Percentiles rank a stretch among this genome's conserved stretches.
Evolutionary conservation across 306 rosid genomes (phyloP).

Genomic region (Quillaja saponaria): DNA sequence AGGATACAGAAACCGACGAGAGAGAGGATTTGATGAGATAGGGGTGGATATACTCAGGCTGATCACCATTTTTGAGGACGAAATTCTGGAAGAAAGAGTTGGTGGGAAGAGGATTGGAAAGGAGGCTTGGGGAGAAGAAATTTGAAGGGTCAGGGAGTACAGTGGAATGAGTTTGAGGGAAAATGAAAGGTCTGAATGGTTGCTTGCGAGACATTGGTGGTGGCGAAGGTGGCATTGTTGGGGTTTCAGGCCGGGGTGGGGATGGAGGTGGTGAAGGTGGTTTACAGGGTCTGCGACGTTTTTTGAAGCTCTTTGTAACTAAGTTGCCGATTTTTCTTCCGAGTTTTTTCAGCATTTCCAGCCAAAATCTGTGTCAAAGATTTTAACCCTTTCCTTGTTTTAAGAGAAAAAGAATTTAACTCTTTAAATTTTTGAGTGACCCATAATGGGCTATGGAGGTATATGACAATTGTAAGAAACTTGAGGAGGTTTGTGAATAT

Average conservation of each 20-base stretch:
- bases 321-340: constrained; percentile 12
- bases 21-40: constrained; percentile 64
- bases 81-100: constrained; percentile 92
- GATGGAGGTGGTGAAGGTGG: constrained; percentile 14
- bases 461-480: no score
- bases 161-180: constrained; percentile 63
- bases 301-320: constrained; percentile 27
- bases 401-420: no score
- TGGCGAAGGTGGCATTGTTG: not conserved
- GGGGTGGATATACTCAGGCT: constrained; percentile 84
- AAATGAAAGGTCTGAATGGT: constrained; percentile 43
- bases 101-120: constrained; percentile 73
- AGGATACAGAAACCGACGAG: constrained; percentile 63
- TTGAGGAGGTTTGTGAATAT: no score
- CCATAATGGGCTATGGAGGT: no score
- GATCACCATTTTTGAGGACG: constrained; percentile 72
- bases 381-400: no score
- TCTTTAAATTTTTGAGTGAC: no score
- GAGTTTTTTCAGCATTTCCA: constrained; percentile 43
- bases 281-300: constrained; percentile 19
- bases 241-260: constrained; percentile 6
- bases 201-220: constrained; percentile 7
- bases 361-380: constrained; percentile 31
- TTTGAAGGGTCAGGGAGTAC: constrained; percentile 88
- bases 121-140: constrained; percentile 62